phyloP scores from a whole-genome alignment of 257 asterid species.

The Nicotiana tabacum region DNA sequence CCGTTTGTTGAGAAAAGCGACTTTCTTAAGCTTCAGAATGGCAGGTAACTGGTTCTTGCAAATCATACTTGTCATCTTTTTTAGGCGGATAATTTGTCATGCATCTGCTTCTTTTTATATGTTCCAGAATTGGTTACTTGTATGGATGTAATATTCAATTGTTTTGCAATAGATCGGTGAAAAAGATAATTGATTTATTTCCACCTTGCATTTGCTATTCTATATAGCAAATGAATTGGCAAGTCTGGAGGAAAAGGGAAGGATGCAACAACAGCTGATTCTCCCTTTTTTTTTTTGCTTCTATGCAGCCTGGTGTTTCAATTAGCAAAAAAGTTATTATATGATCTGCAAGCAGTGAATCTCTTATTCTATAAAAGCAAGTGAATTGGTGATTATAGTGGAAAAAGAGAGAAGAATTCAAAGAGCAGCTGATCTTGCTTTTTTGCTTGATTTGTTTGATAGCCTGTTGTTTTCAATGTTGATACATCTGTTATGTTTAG shows the following conservation, averaged over 20 bases:
- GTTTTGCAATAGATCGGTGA: not conserved
- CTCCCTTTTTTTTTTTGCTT: not conserved
- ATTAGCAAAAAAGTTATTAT: not conserved
- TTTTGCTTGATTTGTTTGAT: not conserved
- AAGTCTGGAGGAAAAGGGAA: not conserved
- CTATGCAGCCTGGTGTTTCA: not conserved
- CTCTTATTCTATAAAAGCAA: not conserved
- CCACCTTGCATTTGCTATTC: not conserved
- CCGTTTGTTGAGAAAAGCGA: constrained; percentile 55
- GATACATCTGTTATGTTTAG: not conserved
- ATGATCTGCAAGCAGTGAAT: not conserved
- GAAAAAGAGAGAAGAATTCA: not conserved
- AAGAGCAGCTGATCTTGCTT: not conserved
- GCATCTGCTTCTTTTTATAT: not conserved
- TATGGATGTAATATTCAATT: not conserved
- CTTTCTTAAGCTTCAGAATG: constrained; percentile 97
- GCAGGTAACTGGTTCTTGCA: constrained; percentile 49
- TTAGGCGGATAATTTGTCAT: not conserved
- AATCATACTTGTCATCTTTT: not conserved
- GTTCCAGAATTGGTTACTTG: not conserved
- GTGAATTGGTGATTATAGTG: not conserved
- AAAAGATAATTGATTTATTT: not conserved
- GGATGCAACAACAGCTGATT: not conserved
- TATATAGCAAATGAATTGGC: not conserved
- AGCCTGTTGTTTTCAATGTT: not conserved